Conservation (phyloP, 345 rosid species). For the Barbarea vulgaris region DNA sequence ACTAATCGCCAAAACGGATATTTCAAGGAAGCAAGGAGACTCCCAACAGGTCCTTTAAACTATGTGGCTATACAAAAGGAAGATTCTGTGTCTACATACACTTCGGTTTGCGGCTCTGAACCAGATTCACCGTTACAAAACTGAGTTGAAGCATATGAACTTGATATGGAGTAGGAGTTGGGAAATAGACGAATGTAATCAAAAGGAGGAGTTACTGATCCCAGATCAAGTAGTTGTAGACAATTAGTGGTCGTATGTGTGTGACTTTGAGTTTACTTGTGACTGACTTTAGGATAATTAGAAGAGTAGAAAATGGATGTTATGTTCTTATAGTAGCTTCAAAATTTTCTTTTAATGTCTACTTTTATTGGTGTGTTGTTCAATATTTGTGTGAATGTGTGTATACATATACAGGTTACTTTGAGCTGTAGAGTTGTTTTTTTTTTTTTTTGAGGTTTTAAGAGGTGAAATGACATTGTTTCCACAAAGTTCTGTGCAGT, state of each 20-base stretch:
- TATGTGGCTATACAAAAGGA: conserved; percentile 80
- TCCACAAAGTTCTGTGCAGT: background rate
- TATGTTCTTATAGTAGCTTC: conserved; percentile 26
- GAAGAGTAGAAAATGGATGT: conserved; percentile 21
- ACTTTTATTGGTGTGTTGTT: background rate
- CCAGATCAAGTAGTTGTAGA: conserved; percentile 21
- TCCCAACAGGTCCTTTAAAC: conserved; percentile 55
- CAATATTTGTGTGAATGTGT: conserved; percentile 19
- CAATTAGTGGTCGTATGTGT: conserved; percentile 10
- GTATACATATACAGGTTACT: background rate
- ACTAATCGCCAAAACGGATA: conserved; percentile 80
- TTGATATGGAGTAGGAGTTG: conserved; percentile 15
- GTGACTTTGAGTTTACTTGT: conserved; percentile 34
- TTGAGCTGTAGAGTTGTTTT: background rate
- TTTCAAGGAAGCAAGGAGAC: conserved; percentile 53
- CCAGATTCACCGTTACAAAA: conserved; percentile 65
- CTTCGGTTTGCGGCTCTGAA: conserved; percentile 76
- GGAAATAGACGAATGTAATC: conserved; percentile 12
- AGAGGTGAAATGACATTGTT: background rate
- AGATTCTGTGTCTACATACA: conserved; percentile 71
- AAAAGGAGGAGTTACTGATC: background rate
- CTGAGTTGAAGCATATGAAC: conserved; percentile 1
- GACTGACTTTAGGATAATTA: conserved; percentile 27
- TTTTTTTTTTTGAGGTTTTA: background rate
- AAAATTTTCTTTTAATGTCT: background rate